Evolutionary conservation across 257 asterid species (phyloP).

Genomic region (Nicotiana attenuata): DNA sequence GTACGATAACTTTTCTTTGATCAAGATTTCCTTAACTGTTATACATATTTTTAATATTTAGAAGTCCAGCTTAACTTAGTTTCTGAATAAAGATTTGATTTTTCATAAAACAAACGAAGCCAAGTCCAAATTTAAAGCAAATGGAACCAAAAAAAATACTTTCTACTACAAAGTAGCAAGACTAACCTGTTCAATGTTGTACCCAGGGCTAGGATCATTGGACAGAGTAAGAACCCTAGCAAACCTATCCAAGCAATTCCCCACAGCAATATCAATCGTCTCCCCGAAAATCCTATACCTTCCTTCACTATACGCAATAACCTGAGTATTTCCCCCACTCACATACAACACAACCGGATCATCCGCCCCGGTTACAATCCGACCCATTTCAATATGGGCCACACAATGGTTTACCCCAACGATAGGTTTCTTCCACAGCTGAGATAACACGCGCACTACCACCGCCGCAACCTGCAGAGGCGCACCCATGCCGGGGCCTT

Average conservation of each 20-base stretch:
- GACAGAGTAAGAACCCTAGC: conserved; percentile 94
- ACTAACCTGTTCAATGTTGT: conserved; percentile 90
- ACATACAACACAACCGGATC: conserved; percentile 91
- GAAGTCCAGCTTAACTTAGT: background rate
- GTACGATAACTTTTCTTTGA: background rate
- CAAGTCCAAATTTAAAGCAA: background rate
- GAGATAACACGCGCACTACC: conserved; percentile 79
- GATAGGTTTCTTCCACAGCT: conserved; percentile 90
- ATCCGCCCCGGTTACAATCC: conserved; percentile 82
- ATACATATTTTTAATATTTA: no score
- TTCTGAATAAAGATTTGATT: background rate
- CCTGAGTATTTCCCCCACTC: conserved; percentile 98
- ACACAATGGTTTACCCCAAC: conserved; percentile 92
- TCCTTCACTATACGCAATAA: conserved; percentile 90
- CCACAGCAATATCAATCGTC: conserved; percentile 91
- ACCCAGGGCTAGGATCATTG: conserved; percentile 98
- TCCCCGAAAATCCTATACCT: conserved; percentile 87
- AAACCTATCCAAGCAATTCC: conserved; percentile 94
- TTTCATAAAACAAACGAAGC: background rate
- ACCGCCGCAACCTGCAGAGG: conserved; percentile 79
- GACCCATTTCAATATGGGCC: conserved; percentile 96
- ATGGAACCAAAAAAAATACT: background rate
- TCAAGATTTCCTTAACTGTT: background rate
- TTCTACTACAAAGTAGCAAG: background rate
- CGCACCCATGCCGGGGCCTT: conserved; percentile 98